phyloP scores from a whole-genome alignment of 345 rosid genomes.

The Microcos paniculata region DNA sequence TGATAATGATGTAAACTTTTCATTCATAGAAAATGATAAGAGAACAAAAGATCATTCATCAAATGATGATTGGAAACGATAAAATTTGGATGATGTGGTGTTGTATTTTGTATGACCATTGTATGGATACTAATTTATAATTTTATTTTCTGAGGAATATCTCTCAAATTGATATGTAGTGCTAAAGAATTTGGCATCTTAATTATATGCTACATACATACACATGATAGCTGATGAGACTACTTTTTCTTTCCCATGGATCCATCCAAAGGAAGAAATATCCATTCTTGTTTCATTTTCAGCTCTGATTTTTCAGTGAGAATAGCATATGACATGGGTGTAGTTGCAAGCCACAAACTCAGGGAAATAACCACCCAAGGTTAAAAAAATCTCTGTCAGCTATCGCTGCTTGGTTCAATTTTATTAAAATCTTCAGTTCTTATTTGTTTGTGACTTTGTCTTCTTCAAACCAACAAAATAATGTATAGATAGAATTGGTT shows the following conservation, averaged over 20 bases:
- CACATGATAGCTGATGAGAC: background rate
- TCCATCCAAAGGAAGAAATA: background rate
- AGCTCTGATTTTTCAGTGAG: background rate
- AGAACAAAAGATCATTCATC: background rate
- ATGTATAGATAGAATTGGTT: background rate
- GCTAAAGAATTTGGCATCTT: background rate
- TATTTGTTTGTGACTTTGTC: background rate
- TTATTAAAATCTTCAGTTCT: background rate
- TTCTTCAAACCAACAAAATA: background rate
- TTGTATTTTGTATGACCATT: background rate
- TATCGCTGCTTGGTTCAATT: background rate
- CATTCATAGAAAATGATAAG: background rate
- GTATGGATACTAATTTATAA: background rate
- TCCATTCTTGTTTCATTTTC: conserved; percentile 11
- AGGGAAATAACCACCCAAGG: background rate
- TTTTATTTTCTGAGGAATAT: background rate
- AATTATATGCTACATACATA: background rate
- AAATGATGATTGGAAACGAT: background rate
- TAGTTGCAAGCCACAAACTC: background rate
- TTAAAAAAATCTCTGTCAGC: background rate
- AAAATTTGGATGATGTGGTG: background rate
- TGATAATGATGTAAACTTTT: no score
- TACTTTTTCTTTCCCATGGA: background rate
- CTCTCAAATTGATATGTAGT: background rate
- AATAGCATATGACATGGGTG: background rate